These are phyloP conservation scores for Candida taoyuanica DNA, from an alignment of 805 yeast genomes.

Conservation along the genomic window DNA sequence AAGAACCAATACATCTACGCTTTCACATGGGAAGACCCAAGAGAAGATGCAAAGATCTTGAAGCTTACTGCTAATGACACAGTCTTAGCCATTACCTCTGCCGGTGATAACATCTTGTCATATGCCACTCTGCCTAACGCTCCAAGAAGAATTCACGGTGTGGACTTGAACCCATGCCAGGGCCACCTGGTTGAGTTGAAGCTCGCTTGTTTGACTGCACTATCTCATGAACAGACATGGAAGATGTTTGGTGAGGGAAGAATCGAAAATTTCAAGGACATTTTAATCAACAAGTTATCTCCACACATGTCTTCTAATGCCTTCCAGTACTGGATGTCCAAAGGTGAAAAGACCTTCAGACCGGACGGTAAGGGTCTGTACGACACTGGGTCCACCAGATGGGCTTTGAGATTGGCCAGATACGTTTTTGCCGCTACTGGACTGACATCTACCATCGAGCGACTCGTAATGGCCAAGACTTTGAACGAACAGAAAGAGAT, in stretches of 20 bases:
- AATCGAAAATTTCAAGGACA: slow-evolving; percentile 45
- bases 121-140: slow-evolving; percentile 67
- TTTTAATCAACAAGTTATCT: slow-evolving; percentile 52
- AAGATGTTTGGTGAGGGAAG: slow-evolving; percentile 72
- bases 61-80: slow-evolving; percentile 60
- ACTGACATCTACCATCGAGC: slow-evolving; percentile 43
- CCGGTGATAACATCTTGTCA: slow-evolving; percentile 76
- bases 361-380: slow-evolving; percentile 57
- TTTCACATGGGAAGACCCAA: slow-evolving; percentile 89
- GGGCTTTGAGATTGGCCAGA: slow-evolving; percentile 73
- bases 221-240: slow-evolving; percentile 63
- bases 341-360: slow-evolving; percentile 55
- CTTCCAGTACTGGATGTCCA: slow-evolving; percentile 72
- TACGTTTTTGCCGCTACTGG: slow-evolving; percentile 57
- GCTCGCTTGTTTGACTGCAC: slow-evolving; percentile 60
- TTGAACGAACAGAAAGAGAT: slow-evolving; percentile 58
- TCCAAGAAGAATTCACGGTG: slow-evolving; percentile 77
- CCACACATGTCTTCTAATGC: slow-evolving; percentile 76
- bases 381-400: slow-evolving; percentile 80
- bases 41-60: slow-evolving; percentile 68
- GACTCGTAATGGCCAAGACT: slow-evolving; percentile 52
- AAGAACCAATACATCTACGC: slow-evolving; percentile 79
- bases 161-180: slow-evolving; percentile 79
- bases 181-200: slow-evolving; percentile 77
- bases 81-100: slow-evolving; percentile 78